phyloP scores from a whole-genome alignment of 1,139 yeast species.

The Candida buenavistaensis region DNA sequence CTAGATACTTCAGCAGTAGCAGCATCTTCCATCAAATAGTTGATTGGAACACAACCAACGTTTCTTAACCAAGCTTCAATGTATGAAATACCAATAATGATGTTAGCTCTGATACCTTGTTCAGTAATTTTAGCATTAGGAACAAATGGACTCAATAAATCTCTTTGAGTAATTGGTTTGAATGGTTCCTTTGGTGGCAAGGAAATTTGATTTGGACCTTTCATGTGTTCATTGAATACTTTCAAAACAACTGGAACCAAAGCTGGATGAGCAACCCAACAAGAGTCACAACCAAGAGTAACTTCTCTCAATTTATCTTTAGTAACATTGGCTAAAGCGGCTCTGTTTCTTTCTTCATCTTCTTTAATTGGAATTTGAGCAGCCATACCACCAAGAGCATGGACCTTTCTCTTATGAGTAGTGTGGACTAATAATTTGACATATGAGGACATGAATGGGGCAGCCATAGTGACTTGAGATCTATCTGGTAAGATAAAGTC shows the following conservation, averaged over 20 bases:
- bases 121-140: slow-evolving; percentile 68
- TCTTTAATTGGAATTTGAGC: slow-evolving; percentile 79
- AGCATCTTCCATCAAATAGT: slow-evolving; percentile 84
- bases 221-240: slow-evolving; percentile 80
- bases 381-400: slow-evolving; percentile 86
- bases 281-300: slow-evolving; percentile 73
- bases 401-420: slow-evolving; percentile 74
- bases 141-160: slow-evolving; percentile 68
- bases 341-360: slow-evolving; percentile 61
- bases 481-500: slow-evolving; percentile 71
- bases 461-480: slow-evolving; percentile 71
- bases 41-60: slow-evolving; percentile 79
- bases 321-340: slow-evolving; percentile 70
- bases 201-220: slow-evolving; percentile 80
- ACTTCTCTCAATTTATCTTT: slow-evolving; percentile 77
- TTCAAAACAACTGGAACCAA: slow-evolving; percentile 73
- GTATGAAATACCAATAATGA: slow-evolving; percentile 71
- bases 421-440: slow-evolving; percentile 67
- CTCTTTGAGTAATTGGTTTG: slow-evolving; percentile 57
- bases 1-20: slow-evolving; percentile 88
- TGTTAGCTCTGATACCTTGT: slow-evolving; percentile 69
- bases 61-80: slow-evolving; percentile 86
- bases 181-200: slow-evolving; percentile 49
- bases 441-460: slow-evolving; percentile 73
- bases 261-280: slow-evolving; percentile 85